Conservation (phyloP, 345 rosid species). For the Eucalyptus curtisii region DNA sequence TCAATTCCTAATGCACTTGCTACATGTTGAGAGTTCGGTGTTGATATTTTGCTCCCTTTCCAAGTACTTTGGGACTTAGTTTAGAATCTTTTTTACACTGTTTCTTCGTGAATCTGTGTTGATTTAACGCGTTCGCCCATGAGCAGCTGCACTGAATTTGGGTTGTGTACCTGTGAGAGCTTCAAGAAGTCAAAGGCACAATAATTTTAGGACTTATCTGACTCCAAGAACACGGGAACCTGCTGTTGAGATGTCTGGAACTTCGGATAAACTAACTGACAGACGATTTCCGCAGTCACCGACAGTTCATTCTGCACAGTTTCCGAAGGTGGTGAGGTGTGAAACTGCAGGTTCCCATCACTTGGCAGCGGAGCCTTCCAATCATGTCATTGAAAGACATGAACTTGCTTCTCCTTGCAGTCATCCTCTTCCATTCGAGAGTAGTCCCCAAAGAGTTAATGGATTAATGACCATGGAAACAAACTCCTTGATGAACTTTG, state of each 20-base stretch:
- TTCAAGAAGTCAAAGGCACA: constrained; percentile 94
- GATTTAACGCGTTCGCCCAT: neutral
- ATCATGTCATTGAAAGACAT: constrained; percentile 7
- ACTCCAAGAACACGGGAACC: constrained; percentile 53
- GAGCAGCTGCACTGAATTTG: constrained; percentile 81
- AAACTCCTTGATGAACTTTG: constrained; percentile 16
- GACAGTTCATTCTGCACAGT: constrained; percentile 11
- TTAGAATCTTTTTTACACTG: neutral
- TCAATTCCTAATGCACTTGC: neutral
- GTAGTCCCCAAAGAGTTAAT: neutral
- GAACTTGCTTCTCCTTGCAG: constrained; percentile 13
- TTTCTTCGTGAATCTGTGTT: neutral
- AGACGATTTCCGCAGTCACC: constrained; percentile 4
- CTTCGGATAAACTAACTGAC: constrained; percentile 10
- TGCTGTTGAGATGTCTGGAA: constrained; percentile 15
- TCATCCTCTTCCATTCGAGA: constrained; percentile 31
- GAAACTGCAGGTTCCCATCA: neutral
- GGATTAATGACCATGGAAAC: constrained; percentile 21
- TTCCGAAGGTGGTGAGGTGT: constrained; percentile 12
- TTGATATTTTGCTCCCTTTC: neutral
- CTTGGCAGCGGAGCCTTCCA: constrained; percentile 7
- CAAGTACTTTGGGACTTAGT: neutral
- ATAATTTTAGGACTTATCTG: constrained; percentile 74
- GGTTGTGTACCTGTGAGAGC: constrained; percentile 92
- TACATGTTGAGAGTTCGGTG: neutral